phyloP scores from a whole-genome alignment of 345 rosid genomes.

The Arabidopsis arenosa region DNA sequence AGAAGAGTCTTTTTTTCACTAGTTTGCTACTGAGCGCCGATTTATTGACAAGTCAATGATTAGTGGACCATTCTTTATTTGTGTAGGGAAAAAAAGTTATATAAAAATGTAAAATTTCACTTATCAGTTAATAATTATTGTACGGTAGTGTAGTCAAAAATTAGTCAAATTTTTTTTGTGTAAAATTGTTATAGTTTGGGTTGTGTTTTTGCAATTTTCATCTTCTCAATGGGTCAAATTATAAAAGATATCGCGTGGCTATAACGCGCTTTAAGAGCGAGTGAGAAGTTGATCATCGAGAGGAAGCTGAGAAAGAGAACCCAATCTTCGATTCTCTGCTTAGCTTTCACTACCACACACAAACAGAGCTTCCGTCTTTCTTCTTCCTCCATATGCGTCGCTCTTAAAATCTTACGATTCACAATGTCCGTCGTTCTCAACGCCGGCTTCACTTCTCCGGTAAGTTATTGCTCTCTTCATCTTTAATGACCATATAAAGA shows the following conservation, averaged over 20 bases:
- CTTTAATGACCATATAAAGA: neutral
- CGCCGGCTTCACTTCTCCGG: constrained; percentile 46
- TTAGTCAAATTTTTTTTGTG: too few relatives aligned
- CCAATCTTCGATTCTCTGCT: constrained; percentile 34
- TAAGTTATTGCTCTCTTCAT: constrained; percentile 7
- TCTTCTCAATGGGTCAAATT: too few relatives aligned
- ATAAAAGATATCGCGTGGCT: neutral
- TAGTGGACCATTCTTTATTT: neutral
- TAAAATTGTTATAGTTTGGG: too few relatives aligned
- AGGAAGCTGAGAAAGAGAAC: constrained; percentile 23
- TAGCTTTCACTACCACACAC: constrained; percentile 42
- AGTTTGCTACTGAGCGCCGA: too few relatives aligned
- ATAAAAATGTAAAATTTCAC: too few relatives aligned
- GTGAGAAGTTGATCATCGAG: neutral
- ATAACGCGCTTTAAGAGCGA: constrained; percentile 14
- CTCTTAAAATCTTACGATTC: constrained; percentile 16
- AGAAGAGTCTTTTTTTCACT: too few relatives aligned
- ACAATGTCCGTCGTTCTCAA: constrained; percentile 43
- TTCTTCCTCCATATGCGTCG: constrained; percentile 17
- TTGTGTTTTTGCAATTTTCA: too few relatives aligned
- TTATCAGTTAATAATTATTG: too few relatives aligned
- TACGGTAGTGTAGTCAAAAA: too few relatives aligned
- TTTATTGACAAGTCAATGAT: constrained; percentile 27
- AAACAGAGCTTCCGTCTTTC: constrained; percentile 7
- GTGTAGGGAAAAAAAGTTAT: too few relatives aligned